Conservation (phyloP, 345 rosid species). For the Populus davidiana region DNA sequence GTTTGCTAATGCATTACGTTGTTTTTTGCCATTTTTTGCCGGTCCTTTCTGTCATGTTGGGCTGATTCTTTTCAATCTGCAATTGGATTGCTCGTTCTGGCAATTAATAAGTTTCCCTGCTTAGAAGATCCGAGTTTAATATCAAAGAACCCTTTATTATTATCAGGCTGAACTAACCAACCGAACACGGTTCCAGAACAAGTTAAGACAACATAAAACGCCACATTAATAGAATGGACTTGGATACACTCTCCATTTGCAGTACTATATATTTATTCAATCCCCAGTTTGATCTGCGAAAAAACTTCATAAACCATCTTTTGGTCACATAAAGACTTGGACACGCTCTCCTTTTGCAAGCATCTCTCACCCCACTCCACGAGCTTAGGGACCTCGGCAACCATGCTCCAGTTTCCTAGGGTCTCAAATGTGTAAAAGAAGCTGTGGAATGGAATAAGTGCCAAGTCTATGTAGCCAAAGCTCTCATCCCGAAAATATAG, state of each 20-base stretch:
- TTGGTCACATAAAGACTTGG: constrained; percentile 1
- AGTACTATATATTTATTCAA: not conserved
- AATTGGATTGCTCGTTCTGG: too few relatives aligned
- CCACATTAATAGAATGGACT: not conserved
- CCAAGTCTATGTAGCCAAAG: constrained; percentile 14
- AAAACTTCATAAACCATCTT: not conserved
- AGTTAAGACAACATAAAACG: too few relatives aligned
- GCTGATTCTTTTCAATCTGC: too few relatives aligned
- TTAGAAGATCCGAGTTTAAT: not conserved
- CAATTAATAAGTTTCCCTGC: too few relatives aligned
- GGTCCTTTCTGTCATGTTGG: too few relatives aligned
- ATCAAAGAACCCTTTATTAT: not conserved
- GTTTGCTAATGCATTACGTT: too few relatives aligned
- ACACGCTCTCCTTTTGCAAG: constrained; percentile 10
- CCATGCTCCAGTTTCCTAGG: not conserved
- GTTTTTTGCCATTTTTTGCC: too few relatives aligned
- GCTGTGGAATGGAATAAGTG: constrained; percentile 4
- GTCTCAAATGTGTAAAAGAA: constrained; percentile 9
- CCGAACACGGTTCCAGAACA: not conserved
- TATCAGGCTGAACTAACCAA: not conserved
- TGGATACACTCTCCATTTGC: constrained; percentile 10
- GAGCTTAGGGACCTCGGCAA: constrained; percentile 11
- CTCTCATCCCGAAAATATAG: constrained; percentile 7
- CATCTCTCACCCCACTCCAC: constrained; percentile 20
- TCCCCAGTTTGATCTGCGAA: not conserved